Conservation (phyloP, 768 basidiomycete species). For the Lyophyllum decastes region DNA sequence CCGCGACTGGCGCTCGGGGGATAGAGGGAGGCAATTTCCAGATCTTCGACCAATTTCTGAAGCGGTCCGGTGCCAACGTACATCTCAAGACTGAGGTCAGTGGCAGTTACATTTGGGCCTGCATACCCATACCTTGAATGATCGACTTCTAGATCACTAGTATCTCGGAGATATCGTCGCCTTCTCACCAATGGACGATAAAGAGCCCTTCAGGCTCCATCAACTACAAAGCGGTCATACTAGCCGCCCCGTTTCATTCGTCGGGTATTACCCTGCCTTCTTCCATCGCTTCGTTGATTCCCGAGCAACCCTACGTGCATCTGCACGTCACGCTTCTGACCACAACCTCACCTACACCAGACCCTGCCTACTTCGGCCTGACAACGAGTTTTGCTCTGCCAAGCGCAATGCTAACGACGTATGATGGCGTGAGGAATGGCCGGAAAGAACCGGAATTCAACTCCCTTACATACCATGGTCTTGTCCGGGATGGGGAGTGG, state of each 20-base stretch:
- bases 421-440: slow-evolving; percentile 55
- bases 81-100: slow-evolving; percentile 70
- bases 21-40: slow-evolving; percentile 82
- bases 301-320: slow-evolving; percentile 73
- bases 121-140: neutral
- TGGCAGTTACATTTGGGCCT: neutral
- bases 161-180: slow-evolving; percentile 45
- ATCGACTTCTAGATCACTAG: slow-evolving; percentile 45
- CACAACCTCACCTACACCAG: slow-evolving; percentile 66
- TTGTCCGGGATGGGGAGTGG: slow-evolving; percentile 57
- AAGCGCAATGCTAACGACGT: slow-evolving; percentile 70
- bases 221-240: slow-evolving; percentile 73
- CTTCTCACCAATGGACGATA: slow-evolving; percentile 54
- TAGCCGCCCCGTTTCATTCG: slow-evolving; percentile 85
- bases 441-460: slow-evolving; percentile 78
- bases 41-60: slow-evolving; percentile 82
- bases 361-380: slow-evolving; percentile 71
- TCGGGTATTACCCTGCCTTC: slow-evolving; percentile 56
- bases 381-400: slow-evolving; percentile 48
- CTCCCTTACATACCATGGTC: slow-evolving; percentile 80
- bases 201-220: slow-evolving; percentile 45
- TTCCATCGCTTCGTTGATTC: slow-evolving; percentile 53
- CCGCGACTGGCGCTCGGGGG: slow-evolving; percentile 62
- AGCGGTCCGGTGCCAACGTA: slow-evolving; percentile 66
- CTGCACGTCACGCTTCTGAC: slow-evolving; percentile 88